A percentile compares a stretch with the other conserved stretches of the same genome.
These are phyloP conservation scores for Aegilops bicornis DNA, from an alignment of 176 grass and related monocot species.

Conservation along the genomic window DNA sequence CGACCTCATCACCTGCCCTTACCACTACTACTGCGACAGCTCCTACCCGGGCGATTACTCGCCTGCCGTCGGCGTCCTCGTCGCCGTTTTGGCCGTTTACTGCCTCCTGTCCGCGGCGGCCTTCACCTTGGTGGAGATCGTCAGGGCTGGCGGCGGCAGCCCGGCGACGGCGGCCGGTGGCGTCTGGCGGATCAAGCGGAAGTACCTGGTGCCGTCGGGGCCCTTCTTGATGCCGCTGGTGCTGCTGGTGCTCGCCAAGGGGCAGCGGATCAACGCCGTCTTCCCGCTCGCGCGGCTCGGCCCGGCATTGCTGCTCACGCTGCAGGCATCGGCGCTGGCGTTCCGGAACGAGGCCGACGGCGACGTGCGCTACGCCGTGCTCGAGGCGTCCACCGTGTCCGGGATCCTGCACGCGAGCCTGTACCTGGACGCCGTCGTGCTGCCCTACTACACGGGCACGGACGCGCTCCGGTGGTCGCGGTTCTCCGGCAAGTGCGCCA, in stretches of 20 bases:
- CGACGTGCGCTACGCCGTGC: conserved; percentile 59
- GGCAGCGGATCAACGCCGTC: conserved; percentile 58
- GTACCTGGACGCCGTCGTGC: conserved; percentile 51
- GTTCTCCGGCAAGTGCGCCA: conserved; percentile 58
- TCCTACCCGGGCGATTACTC: conserved; percentile 55
- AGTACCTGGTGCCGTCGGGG: conserved; percentile 62
- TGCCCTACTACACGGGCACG: conserved; percentile 68
- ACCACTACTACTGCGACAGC: conserved; percentile 81
- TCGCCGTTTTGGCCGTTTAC: conserved; percentile 40
- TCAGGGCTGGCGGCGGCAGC: not conserved
- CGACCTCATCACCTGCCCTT: conserved; percentile 66
- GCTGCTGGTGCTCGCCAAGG: conserved; percentile 59
- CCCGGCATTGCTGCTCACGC: conserved; percentile 58
- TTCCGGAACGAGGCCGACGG: conserved; percentile 62
- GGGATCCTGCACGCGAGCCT: conserved; percentile 70
- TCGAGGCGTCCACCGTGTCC: conserved; percentile 71
- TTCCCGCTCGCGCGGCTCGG: conserved; percentile 56
- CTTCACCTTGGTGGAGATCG: conserved; percentile 47
- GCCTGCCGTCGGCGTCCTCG: conserved; percentile 35
- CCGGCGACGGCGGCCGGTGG: not conserved
- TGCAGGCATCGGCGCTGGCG: conserved; percentile 66
- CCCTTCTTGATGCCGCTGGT: conserved; percentile 59
- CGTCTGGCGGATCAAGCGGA: conserved; percentile 32
- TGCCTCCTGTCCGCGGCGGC: conserved; percentile 47
- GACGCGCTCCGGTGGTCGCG: conserved; percentile 51